Percentiles rank a stretch among this genome's conserved stretches.
Conservation (phyloP, 176 grass and related monocot species). For the Musa acuminata region DNA sequence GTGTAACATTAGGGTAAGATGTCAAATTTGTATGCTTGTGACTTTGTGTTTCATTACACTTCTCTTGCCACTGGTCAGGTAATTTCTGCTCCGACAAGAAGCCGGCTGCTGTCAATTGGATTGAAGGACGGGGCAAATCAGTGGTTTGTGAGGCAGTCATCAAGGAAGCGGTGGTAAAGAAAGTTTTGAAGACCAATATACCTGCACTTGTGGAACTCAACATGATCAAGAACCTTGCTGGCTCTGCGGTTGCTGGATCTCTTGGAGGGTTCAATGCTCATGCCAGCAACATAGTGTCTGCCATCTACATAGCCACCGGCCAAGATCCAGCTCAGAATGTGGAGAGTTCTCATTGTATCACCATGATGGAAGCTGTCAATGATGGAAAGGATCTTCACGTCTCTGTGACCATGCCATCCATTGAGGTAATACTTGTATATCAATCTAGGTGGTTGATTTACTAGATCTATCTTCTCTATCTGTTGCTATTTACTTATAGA, state of each 20-base stretch:
- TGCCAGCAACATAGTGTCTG: conserved; percentile 80
- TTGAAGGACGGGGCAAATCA: conserved; percentile 87
- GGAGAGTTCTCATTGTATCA: conserved; percentile 96
- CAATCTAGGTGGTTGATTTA: not conserved
- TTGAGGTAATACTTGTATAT: conserved; percentile 51
- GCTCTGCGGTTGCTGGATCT: conserved; percentile 80
- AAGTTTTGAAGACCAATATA: conserved; percentile 90
- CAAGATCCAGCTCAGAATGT: conserved; percentile 95
- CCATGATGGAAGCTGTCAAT: conserved; percentile 84
- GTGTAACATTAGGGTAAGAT: not conserved
- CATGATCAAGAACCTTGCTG: conserved; percentile 88
- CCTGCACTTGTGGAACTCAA: conserved; percentile 78
- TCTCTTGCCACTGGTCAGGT: conserved; percentile 33
- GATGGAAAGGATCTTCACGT: conserved; percentile 85
- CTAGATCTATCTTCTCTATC: not conserved
- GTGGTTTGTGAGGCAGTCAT: conserved; percentile 90
- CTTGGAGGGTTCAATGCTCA: conserved; percentile 95
- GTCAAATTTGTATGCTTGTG: not conserved
- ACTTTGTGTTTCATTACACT: not conserved
- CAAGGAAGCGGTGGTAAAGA: conserved; percentile 80
- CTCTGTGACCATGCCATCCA: conserved; percentile 95
- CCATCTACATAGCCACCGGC: conserved; percentile 93
- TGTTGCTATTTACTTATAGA: not conserved
- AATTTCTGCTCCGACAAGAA: conserved; percentile 98
- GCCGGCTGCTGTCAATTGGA: conserved; percentile 88